A percentile compares a stretch with the other conserved stretches of the same genome.
Conservation (phyloP, 805 yeast species). For the Clavispora phyllophila region DNA sequence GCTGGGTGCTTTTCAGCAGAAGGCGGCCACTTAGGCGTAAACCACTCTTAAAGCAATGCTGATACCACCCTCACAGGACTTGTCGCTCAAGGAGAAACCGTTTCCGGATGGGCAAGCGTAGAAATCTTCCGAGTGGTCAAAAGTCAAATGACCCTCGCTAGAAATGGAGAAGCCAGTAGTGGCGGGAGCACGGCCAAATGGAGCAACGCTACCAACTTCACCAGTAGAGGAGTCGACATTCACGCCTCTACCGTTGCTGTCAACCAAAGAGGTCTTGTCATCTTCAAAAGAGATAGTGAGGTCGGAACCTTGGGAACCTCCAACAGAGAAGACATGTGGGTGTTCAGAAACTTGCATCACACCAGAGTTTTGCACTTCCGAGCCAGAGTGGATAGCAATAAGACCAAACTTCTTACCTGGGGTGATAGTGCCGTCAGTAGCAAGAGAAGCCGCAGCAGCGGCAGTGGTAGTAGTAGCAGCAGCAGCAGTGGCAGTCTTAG, state of each 20-base stretch:
- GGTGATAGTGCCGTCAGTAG: neutral
- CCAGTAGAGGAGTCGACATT: conserved; percentile 26
- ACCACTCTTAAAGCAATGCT: conserved; percentile 22
- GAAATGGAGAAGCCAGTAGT: conserved; percentile 37
- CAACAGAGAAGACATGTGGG: conserved; percentile 31
- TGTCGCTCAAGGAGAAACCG: conserved; percentile 21
- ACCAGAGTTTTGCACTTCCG: conserved; percentile 20
- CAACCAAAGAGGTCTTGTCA: conserved; percentile 24
- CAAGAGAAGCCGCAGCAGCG: conserved; percentile 2
- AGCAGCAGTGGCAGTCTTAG: conserved; percentile 4
- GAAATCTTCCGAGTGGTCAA: conserved; percentile 30
- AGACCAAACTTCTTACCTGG: conserved; percentile 15
- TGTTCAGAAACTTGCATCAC: conserved; percentile 27
- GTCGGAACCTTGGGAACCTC: conserved; percentile 25
- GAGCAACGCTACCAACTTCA: conserved; percentile 29
- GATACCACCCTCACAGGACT: conserved; percentile 26
- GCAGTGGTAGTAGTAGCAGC: conserved; percentile 5
- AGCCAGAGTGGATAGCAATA: conserved; percentile 21
- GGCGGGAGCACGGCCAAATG: conserved; percentile 28
- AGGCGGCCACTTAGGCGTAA: neutral
- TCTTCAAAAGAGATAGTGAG: conserved; percentile 19
- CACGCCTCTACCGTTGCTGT: conserved; percentile 27
- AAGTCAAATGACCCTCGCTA: conserved; percentile 31
- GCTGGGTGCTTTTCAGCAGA: neutral
- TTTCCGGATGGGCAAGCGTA: conserved; percentile 32